Base-by-base conservation (phyloP, 805 yeast species). In the Geotrichum ghanense region DNA sequence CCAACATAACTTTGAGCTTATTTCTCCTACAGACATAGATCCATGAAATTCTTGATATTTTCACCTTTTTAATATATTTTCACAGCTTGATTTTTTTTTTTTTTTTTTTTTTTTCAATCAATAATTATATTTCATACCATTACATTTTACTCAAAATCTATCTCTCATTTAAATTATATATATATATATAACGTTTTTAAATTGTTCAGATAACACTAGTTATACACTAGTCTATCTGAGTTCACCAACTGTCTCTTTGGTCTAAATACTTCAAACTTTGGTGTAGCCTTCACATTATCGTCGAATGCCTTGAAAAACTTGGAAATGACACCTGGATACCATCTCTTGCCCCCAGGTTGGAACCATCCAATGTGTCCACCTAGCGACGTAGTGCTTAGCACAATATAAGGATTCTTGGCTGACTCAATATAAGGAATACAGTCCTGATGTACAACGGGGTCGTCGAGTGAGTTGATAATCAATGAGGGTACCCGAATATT, bases 351-450 rank as follows among this genome's bases (percentile, higher is more conserved):
- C 22, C 71, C 65, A 43, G 69, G 63, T 52, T 73, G 69, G 50
- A 78, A 85, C 81, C 82, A 85, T n/a, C 85, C 92, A 46, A 85
- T 70, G 62, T 85, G 95, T 1, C 95, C 94, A 4, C 95, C 95
- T 45, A 74, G 68, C 39, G 73, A 70, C 4, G 89, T 81, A 49
- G 78, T 73, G 3, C 79, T 68, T 56, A 81, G 53, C 41, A 74
- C 64, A 26, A 77, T 63, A 57, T 73, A 76, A 1, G 94, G 92
- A 56, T 83, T 83, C 24, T 58, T 52, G 35, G 56, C 51, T 19
- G 75, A 70, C 50, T 78, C 81, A 14, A 57, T 58, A 31, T 60
- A 58, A 1, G 92, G 92, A 22, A 82, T 58, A 20, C 68, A 60
- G 22, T 58, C 62, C 1, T 67, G 66, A 12, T 83, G 78, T 12